Conservation (phyloP, 306 rosid genomes). For the Trifolium repens region DNA sequence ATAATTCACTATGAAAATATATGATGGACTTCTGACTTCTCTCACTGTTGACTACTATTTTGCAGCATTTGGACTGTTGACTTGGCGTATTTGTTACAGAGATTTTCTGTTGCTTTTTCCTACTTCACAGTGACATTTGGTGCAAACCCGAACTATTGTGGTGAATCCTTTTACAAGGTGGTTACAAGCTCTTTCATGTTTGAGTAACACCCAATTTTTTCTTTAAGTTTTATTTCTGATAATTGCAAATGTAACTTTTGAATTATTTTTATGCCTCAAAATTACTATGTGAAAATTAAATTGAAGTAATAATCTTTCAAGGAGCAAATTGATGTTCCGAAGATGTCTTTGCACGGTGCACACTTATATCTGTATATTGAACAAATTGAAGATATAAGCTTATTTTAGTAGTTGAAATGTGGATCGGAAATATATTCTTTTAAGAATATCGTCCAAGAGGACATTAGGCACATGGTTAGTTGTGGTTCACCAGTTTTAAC, state of each 20-base stretch:
- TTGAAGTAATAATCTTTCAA: conserved; percentile 10
- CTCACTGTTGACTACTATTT: conserved; percentile 44
- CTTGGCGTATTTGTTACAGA: conserved; percentile 84
- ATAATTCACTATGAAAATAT: conserved; percentile 29
- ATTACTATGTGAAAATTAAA: conserved; percentile 9
- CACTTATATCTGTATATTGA: conserved; percentile 19
- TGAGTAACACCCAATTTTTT: conserved; percentile 11
- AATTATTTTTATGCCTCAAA: conserved; percentile 19
- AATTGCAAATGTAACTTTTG: background rate
- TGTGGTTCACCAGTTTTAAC: conserved; percentile 35
- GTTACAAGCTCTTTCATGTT: conserved; percentile 27
- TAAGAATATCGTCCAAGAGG: conserved; percentile 16
- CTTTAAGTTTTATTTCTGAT: background rate
- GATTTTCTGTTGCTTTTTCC: conserved; percentile 72
- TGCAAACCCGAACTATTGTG: conserved; percentile 89
- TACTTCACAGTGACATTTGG: conserved; percentile 92
- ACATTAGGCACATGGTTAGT: conserved; percentile 36
- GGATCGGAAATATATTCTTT: conserved; percentile 19
- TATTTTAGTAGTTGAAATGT: conserved; percentile 21
- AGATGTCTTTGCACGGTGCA: background rate
- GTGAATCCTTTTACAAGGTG: conserved; percentile 94
- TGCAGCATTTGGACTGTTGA: conserved; percentile 99
- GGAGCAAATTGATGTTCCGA: conserved; percentile 20
- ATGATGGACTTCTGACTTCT: conserved; percentile 31
- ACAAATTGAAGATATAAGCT: conserved; percentile 22